Base-by-base conservation (phyloP, 805 yeast genomes). In the Saturnispora hagleri region DNA sequence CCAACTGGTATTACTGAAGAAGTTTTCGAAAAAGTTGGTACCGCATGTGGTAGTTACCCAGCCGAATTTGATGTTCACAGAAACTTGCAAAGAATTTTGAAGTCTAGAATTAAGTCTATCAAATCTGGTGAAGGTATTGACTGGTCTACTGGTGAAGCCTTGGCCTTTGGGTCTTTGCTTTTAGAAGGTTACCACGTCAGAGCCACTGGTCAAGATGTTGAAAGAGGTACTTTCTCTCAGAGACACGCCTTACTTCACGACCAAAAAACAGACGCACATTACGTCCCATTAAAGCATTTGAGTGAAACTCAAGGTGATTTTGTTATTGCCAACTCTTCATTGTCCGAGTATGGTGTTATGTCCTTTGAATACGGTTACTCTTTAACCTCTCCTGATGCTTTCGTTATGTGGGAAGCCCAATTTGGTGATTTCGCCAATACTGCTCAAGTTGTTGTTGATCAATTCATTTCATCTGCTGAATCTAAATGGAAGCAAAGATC, bases 401-500 rank as follows among this genome's bases (percentile, higher is more conserved):
- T 88, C 54, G 97, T 91, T 49, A 84, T 86, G 76, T 93, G 99
- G 99, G 99, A 93, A 75, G 99, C 98, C 53, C 99, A 93, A 77
- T 93, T 93, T 63, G 99, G 99, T 81, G 99, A 93, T 75, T 93
- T 93, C 65, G 99, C 99, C 65, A 93, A 93, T 79, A 93, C 98
- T 60, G 99, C 97, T 18, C 99, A 93, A 76, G 98, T 93, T 58
- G 86, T 93, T 62, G 79, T 88, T 62, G 99, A 93, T 71, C 99
- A 93, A 76, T 93, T 93, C 69, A 80, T 93, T 66, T 86, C 97
- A 44, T 88, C 90, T 67, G 99, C 95, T 69, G 99, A 93, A 75
- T 81, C 90, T 60, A 93, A 93, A 75, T 93, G 99, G 99, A 86
- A 88, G 69, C 99, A 93, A 79, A 86, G 99, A 74, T 88, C 97